phyloP scores from a whole-genome alignment of 1,284 basidiomycete genomes.

The Moesziomyces aphidis region DNA sequence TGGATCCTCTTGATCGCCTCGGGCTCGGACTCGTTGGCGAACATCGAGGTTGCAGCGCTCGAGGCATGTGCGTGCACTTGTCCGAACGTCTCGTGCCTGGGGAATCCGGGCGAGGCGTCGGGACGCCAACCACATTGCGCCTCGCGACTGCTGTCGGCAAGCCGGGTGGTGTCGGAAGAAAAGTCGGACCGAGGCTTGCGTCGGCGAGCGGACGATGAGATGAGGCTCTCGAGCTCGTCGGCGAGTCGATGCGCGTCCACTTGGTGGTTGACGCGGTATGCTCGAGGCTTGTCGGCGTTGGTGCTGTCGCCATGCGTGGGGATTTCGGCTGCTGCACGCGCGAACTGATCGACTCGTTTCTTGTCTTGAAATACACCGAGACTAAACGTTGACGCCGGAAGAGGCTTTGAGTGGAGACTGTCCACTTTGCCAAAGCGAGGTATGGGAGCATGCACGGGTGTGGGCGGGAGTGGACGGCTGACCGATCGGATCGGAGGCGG shows the following conservation, averaged over 20 bases:
- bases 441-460: constrained; percentile 10
- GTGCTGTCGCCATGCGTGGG: constrained; percentile 13
- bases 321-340: no score
- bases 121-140: constrained; percentile 19
- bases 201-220: constrained; percentile 1
- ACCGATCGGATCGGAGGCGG: background rate
- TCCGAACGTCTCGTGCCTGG: background rate
- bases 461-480: constrained; percentile 30
- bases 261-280: background rate
- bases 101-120: background rate
- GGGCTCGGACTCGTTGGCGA: constrained; percentile 6
- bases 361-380: background rate
- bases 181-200: background rate
- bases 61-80: background rate
- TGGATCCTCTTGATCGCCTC: constrained; percentile 24
- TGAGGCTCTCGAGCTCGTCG: constrained; percentile 23
- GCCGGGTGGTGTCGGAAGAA: background rate
- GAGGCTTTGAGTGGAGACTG: no score
- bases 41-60: constrained; percentile 1
- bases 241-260: constrained; percentile 16
- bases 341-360: background rate
- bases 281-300: constrained; percentile 4
- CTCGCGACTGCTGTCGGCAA: constrained; percentile 10
- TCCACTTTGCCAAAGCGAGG: no score
- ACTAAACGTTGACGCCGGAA: no score